Evolutionary conservation across 2,329 filamentous ascomycete genomes (phyloP), one percentile per base, ranked within the genome.

Genomic region (Gaeumannomyces sp.): DNA sequence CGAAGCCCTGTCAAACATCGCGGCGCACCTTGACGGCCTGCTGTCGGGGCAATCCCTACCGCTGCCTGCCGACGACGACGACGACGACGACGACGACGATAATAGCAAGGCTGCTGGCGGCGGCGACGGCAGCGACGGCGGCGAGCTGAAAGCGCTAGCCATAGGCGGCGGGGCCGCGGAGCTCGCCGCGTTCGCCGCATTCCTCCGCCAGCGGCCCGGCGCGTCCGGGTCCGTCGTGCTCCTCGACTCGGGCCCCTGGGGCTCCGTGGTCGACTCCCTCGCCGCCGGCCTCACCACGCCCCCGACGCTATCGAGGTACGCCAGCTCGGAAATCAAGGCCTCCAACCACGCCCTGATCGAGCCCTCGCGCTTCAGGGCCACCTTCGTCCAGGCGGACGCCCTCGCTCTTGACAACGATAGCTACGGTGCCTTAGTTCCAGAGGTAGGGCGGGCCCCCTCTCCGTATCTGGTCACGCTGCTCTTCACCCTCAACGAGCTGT

Each of bases 401-500:
- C 33, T 64, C 10, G 59, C 62, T 3, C 71, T 86, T 7, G 71
- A 71, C 10, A 67, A 68, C 11, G 68, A 70, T 2, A 69, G 74
- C 4, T 71, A 86, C 35, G 62, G 70, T 0, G 60, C 68, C 2
- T 66, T 78, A 0, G 3, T 60, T 25, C 31, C 59, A 6, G 58
- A 5, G 33, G 33, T 8, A 7, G 33, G 33, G 33, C 33, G 10
- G 33, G 2, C 28, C 22, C 5, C 19, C 6, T 22, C 28, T 2
- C 61, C 61, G 13, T 63, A 62, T 79, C 77, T 97, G 0, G 80
- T 96, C 19, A 97, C 93, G 0, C 78, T 98, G 16, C 86, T 98
- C 77, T 99, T 98, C 80, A 97, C 94, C 0, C 84, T 98, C 60
- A 98, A 98, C 75, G 95, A 99, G 77, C 86, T 99, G 0, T 98